A percentile compares a stretch with the other conserved stretches of the same genome.
Conservation (phyloP, 2,329 filamentous ascomycete genomes). For the Pseudogymnoascus sp. region DNA sequence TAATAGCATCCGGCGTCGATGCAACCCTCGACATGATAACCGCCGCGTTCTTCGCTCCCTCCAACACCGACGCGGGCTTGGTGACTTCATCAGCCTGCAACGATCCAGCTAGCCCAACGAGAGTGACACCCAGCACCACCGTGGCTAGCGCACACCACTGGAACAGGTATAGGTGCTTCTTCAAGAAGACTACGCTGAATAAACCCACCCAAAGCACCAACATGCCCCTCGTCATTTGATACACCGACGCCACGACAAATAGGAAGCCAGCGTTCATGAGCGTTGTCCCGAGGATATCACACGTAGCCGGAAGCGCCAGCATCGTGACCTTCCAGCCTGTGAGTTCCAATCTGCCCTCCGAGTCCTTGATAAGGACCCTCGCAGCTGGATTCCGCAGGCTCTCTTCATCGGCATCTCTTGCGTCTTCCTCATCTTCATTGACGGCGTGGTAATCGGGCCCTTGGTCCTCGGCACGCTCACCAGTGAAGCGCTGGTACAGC, state of each 20-base stretch:
- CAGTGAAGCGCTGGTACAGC: constrained; percentile 53
- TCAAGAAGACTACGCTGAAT: constrained; percentile 88
- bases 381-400: constrained; percentile 40
- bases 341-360: constrained; percentile 53
- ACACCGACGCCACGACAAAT: constrained; percentile 91
- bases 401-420: constrained; percentile 38
- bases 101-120: constrained; percentile 84
- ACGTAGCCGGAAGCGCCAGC: constrained; percentile 78
- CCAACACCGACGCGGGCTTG: constrained; percentile 30
- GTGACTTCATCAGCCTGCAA: constrained; percentile 58
- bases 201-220: constrained; percentile 92
- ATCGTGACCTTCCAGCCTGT: constrained; percentile 64
- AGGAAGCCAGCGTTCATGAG: constrained; percentile 94
- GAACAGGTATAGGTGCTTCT: constrained; percentile 70
- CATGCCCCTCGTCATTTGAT: constrained; percentile 96
- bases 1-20: constrained; percentile 49
- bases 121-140: constrained; percentile 78
- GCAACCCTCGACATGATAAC: constrained; percentile 36
- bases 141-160: constrained; percentile 87
- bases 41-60: constrained; percentile 34
- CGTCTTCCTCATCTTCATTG: constrained; percentile 27
- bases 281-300: constrained; percentile 91
- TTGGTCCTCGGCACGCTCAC: constrained; percentile 36
- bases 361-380: constrained; percentile 45
- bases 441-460: constrained; percentile 60